A percentile compares a stretch with the other conserved stretches of the same genome.
Evolutionary conservation across 495 filamentous ascomycete species (phyloP).

Genomic region (Xylaria curta): DNA sequence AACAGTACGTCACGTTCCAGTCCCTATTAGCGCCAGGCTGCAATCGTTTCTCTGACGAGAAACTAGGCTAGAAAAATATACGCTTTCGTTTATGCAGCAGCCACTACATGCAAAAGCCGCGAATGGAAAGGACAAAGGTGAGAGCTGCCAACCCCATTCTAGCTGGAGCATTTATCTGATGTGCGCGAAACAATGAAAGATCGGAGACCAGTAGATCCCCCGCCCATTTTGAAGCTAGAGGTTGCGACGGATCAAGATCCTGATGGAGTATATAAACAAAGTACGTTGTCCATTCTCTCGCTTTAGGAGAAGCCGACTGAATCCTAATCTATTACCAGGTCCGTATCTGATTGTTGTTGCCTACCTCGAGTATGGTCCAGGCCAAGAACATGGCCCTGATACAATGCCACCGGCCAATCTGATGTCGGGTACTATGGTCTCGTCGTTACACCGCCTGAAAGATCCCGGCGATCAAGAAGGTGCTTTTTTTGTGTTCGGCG

Average conservation of each 20-base stretch:
- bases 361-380: constrained; percentile 65
- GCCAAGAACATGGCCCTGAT: constrained; percentile 49
- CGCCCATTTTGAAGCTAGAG: constrained; percentile 86
- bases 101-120: constrained; percentile 42
- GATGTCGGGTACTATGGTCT: constrained; percentile 76
- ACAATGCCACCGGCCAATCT: constrained; percentile 65
- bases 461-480: constrained; percentile 91
- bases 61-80: constrained; percentile 31
- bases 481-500: constrained; percentile 96
- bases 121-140: constrained; percentile 45
- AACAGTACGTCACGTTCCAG: constrained; percentile 27
- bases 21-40: not conserved
- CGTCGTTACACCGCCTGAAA: constrained; percentile 91
- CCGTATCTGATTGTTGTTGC: constrained; percentile 87
- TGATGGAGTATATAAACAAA: constrained; percentile 75
- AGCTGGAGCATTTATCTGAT: not conserved
- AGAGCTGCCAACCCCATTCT: constrained; percentile 1
- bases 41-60: constrained; percentile 5
- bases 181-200: constrained; percentile 55
- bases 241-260: constrained; percentile 75
- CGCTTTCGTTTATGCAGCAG: constrained; percentile 42
- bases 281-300: constrained; percentile 40
- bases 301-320: not conserved
- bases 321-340: constrained; percentile 52
- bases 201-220: constrained; percentile 93